phyloP scores from a whole-genome alignment of 2,329 filamentous ascomycete genomes.

The Fusarium citri region DNA sequence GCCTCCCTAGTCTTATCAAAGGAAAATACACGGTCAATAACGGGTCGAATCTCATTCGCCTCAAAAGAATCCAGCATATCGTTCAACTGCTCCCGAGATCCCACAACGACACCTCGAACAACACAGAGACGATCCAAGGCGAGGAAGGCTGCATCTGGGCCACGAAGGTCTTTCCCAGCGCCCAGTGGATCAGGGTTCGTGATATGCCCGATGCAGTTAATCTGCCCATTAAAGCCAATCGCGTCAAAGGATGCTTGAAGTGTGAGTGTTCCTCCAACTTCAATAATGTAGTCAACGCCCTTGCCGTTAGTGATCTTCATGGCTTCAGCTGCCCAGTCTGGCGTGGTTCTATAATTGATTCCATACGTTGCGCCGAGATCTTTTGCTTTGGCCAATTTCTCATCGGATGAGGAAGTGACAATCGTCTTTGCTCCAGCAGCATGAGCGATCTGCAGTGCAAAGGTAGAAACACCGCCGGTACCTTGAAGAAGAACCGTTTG shows the following conservation, averaged over 20 bases:
- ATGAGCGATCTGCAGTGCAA: background rate
- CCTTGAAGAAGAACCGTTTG: background rate
- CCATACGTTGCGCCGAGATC: background rate
- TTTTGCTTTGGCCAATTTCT: background rate
- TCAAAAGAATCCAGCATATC: slow-evolving; percentile 32
- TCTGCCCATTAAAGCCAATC: background rate
- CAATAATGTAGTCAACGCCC: background rate
- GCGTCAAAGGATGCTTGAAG: slow-evolving; percentile 1
- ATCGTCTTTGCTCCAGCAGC: background rate
- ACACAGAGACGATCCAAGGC: slow-evolving; percentile 20
- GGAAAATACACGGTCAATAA: slow-evolving; percentile 10
- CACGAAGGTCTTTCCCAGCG: background rate
- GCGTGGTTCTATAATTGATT: background rate
- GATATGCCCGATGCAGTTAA: background rate
- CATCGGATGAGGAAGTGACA: background rate
- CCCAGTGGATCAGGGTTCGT: slow-evolving; percentile 1
- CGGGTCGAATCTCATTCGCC: slow-evolving; percentile 13
- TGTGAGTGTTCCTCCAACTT: background rate
- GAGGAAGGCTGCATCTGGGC: slow-evolving; percentile 19
- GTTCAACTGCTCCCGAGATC: slow-evolving; percentile 27
- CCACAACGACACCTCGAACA: slow-evolving; percentile 25
- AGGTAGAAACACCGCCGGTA: background rate
- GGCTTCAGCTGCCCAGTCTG: background rate
- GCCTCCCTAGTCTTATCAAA: slow-evolving; percentile 15
- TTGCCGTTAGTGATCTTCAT: background rate